Base-by-base conservation (phyloP, 208 protist genomes). In the Endotrypanum monterogeii region DNA sequence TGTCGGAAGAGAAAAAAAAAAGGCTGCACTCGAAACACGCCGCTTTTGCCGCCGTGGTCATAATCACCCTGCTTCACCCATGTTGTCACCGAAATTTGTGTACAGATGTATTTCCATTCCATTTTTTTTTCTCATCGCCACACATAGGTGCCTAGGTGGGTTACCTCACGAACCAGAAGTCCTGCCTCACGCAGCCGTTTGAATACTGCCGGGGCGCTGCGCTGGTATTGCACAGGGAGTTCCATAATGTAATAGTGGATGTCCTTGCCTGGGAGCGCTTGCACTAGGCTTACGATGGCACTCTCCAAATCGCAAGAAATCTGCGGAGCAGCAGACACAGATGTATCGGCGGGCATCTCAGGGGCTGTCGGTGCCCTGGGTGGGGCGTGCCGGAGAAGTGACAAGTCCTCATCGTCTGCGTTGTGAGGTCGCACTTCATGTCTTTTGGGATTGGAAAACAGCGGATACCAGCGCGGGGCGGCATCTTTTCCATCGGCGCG, bases 321-420 rank as follows among this genome's bases (percentile, higher is more conserved):
- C 52, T 77, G 50, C 30, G 57, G 76, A 7, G 63, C 50, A n/a
- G 7, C 41, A 18, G 44, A 41, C 30, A 50, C 66, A 25, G 18
- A 18, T 32, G 30, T 48, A 54, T 73, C 52, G 30, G 58, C 5
- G 35, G 81, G 72, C 73, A 66, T 74, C 39, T 51, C 28, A 28
- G 61, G 62, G 3, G 61, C 69, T 9, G 14, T 52, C 37, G 67
- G 54, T 2, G 67, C 67, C 3, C 44, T 65, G 9, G 65, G 68
- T 14, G 65, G 44, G 23, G 73, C 60, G 2, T 55, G 37, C 14
- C 55, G 79, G 51, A 96, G 84, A 3, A 95, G 56, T 30, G 83
- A 90, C 46, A 96, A 73, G 46, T 96, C 90, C 72, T 95, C 90
- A 35, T 96, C 92, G 46, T 91, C 87, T 1, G 84, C 39, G 63